Percentiles rank a stretch among this genome's conserved stretches.
These are phyloP conservation scores for Fraxinus anomala DNA, from an alignment of 257 asterid species.

Conservation along the genomic window DNA sequence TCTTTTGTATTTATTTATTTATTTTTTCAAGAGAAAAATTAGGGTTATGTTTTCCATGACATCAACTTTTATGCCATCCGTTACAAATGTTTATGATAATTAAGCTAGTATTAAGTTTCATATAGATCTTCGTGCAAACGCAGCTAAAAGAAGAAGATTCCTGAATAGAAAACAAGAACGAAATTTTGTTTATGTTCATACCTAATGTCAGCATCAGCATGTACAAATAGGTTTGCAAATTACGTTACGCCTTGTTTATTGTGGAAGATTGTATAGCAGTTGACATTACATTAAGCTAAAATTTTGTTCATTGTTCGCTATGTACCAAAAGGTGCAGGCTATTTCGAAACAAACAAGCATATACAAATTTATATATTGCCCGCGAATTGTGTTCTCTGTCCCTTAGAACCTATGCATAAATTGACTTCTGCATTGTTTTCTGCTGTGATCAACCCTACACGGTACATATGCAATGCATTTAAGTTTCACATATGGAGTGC, in stretches of 20 bases:
- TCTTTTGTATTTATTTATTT: background rate
- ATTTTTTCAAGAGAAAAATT: background rate
- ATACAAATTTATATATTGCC: background rate
- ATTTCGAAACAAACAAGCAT: background rate
- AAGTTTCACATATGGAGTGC: background rate
- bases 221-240: too few species aligned
- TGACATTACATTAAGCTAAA: background rate
- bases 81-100: background rate
- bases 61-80: constrained; percentile 1
- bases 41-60: constrained; percentile 1
- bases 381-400: background rate
- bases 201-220: background rate
- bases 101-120: background rate
- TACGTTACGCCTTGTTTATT: too few species aligned
- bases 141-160: background rate
- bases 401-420: background rate
- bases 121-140: background rate
- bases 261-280: background rate
- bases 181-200: background rate
- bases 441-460: background rate
- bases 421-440: background rate
- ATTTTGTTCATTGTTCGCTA: background rate
- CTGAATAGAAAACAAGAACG: background rate
- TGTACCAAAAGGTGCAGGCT: too few species aligned
- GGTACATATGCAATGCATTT: background rate